Evolutionary conservation across 805 yeast species (phyloP), one percentile per base, ranked within the genome.

Genomic region (Teunomyces tritomae): DNA sequence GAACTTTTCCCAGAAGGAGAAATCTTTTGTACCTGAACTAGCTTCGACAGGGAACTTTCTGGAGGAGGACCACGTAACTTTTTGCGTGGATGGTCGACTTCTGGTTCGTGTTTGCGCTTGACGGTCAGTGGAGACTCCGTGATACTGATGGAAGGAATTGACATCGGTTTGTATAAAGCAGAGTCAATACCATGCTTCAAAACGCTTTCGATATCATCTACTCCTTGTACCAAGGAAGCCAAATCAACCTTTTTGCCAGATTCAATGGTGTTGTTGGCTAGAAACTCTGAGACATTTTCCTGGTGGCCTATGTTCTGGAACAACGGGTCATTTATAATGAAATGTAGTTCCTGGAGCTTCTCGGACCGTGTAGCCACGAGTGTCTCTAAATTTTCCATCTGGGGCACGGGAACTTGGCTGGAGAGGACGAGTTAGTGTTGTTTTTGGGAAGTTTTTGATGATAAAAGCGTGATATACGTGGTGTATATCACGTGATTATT

Each of bases 401-500:
- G 24, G 26, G 43, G 29, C 42, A n/a, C 13, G 40, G 39, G 13
- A 33, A 9, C 36, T 28, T 6, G 17, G 34, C 13, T 39, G 17
- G 32, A 13, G 16, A 17, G 9, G 20, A 5, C 13, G 16, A 32
- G 14, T 5, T 34, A 16, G 41, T 37, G 9, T 17, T 17, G 39
- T 40, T 40, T 39, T 30, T n/a, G 13, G 39, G 14, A 11, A 29
- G 27, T 28, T 28, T 16, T 39, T 27, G 36, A 14, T 27, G 36
- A 11, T 26, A 9, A 26, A 26, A n/a, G 26, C 57, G 55, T 61
- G 65, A 61, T 47, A 52, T 49, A 50, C 65, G 49, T 49, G 24
- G 35, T 47, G 62, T 47, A 49, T 39, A 48, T 60, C 65, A 61
- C 58, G 61, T 57, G 63, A n/a, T n/a, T n/a, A n/a, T n/a, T n/a